These are phyloP conservation scores for Mitragyna speciosa DNA, from an alignment of 257 asterid species.

Conservation along the genomic window DNA sequence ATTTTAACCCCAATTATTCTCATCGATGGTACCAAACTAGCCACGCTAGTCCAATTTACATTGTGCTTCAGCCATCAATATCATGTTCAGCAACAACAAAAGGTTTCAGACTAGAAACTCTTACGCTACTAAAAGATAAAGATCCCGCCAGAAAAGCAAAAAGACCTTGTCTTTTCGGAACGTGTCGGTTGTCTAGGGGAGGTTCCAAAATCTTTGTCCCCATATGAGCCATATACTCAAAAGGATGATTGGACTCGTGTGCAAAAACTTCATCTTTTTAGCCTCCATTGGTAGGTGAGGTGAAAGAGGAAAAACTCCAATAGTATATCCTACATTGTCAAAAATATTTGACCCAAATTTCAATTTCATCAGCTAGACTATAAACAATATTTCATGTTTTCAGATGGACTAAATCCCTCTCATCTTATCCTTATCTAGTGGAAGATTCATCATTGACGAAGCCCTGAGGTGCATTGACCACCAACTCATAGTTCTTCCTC, in stretches of 20 bases:
- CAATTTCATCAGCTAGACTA: background rate
- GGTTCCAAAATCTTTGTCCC: background rate
- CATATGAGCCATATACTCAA: background rate
- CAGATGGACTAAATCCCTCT: background rate
- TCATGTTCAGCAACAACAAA: too few species aligned
- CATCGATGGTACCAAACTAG: too few species aligned
- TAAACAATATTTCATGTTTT: background rate
- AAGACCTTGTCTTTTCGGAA: slow-evolving; percentile 5
- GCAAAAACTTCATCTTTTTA: background rate
- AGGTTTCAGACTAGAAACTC: too few species aligned
- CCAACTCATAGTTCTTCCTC: background rate
- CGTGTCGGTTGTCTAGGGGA: slow-evolving; percentile 1
- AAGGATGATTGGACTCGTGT: background rate
- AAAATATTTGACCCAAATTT: background rate
- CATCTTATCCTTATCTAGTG: background rate
- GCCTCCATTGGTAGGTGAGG: slow-evolving; percentile 4
- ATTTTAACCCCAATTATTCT: too few species aligned
- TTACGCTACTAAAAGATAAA: background rate
- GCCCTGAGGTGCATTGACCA: background rate
- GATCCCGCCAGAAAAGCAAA: too few species aligned
- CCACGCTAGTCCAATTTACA: too few species aligned
- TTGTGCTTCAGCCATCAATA: too few species aligned
- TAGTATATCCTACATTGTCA: background rate
- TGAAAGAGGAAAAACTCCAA: background rate
- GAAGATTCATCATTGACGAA: background rate